Evolutionary conservation across 208 protist species (phyloP), one percentile per base, ranked within the genome.

Genomic region (Crithidia fasciculata): DNA sequence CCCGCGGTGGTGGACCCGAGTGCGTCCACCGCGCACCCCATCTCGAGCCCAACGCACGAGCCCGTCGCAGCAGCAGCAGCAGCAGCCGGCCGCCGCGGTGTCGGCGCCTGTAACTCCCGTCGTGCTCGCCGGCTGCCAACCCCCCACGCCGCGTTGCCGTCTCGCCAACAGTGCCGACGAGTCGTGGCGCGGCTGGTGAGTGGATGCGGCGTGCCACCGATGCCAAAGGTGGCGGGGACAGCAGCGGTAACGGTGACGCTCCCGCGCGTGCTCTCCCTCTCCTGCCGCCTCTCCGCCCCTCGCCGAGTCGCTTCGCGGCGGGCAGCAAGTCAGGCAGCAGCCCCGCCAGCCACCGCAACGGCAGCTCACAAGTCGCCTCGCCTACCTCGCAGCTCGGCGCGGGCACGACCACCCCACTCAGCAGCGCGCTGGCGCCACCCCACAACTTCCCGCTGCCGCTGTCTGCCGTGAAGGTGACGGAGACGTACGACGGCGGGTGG

Each of bases 311-410:
- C 53, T 66, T 68, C 2, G 36, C 13, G 10, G 40, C 49, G 1
- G 71, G 63, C 56, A 77, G 64, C 43, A 64, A 59, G 41, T 58
- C 56, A 8, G 41, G 19, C 65, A 78, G 57, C 58, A 9, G 45
- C 43, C 5, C 15, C 47, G 13, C 10, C 44, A 75, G 50, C 44
- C 60, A 50, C 50, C 54, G 65, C 65, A 70, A 70, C 43, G 54
- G 65, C 54, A 61, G 65, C 54, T 61, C 55, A 4, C 40, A 5
- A 0, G 53, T 2, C 6, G 67, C 19, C 49, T 63, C 67, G 19
- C 53, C 43, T 0, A 50, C 43, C 28, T 72, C 67, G 19, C 67
- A 63, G 55, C 16, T 18, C 54, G 54, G 16, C 54, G 53, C 3
- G 2, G 53, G 16, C 16, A 37, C 5, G 4, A 10, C 10, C 12